These are phyloP conservation scores for Tubosaeta sp. DNA, from an alignment of 768 basidiomycete species.

Conservation along the genomic window DNA sequence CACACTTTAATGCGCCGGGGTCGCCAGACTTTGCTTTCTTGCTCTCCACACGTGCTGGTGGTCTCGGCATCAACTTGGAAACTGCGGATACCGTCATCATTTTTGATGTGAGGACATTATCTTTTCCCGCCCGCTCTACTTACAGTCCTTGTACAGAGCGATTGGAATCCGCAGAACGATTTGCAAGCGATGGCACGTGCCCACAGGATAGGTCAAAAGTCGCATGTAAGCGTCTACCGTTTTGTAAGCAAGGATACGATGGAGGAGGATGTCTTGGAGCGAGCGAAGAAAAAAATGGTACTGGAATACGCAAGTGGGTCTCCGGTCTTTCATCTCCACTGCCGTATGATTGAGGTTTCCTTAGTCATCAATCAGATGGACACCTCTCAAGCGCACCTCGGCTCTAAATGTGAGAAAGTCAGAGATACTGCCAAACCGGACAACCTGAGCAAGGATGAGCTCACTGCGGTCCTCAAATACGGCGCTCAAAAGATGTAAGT, in stretches of 20 bases:
- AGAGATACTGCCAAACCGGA: slow-evolving; percentile 75
- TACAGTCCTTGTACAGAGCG: slow-evolving; percentile 55
- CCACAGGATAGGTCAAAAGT: slow-evolving; percentile 98
- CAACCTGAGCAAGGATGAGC: slow-evolving; percentile 91
- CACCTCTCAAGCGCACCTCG: slow-evolving; percentile 94
- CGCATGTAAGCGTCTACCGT: slow-evolving; percentile 96
- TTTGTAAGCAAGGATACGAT: slow-evolving; percentile 99
- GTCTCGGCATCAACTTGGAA: slow-evolving; percentile 97
- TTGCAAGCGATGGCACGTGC: slow-evolving; percentile 99
- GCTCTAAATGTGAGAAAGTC: slow-evolving; percentile 62
- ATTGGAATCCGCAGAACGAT: slow-evolving; percentile 99
- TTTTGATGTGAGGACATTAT: slow-evolving; percentile 72
- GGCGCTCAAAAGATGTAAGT: slow-evolving; percentile 95
- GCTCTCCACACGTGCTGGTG: slow-evolving; percentile 94
- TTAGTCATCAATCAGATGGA: slow-evolving; percentile 99
- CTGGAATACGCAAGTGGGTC: slow-evolving; percentile 96
- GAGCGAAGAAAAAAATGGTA: slow-evolving; percentile 99
- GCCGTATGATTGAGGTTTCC: slow-evolving; percentile 6
- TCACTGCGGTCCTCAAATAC: slow-evolving; percentile 96
- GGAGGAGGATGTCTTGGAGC: slow-evolving; percentile 97
- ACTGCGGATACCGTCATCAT: slow-evolving; percentile 99
- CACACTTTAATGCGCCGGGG: slow-evolving; percentile 91
- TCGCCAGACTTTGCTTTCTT: slow-evolving; percentile 97
- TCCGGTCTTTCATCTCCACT: slow-evolving; percentile 13
- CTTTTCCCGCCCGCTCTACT: not conserved